Evolutionary conservation across 192 early-diverging fungal genomes (phyloP).

Genomic region (Phlyctochytrium bullatum): DNA sequence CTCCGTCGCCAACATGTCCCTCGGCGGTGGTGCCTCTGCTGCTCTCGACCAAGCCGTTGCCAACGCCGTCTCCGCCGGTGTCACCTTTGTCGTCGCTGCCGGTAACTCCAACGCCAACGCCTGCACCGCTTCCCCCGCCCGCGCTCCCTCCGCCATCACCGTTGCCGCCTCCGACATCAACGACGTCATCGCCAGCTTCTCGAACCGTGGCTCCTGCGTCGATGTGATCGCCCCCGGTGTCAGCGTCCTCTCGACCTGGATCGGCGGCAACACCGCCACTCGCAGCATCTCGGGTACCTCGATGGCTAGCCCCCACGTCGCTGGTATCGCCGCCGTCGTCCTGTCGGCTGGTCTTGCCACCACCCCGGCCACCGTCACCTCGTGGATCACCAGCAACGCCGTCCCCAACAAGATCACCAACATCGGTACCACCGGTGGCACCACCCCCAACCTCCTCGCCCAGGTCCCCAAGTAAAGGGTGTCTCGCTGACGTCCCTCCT

Average conservation of each 20-base stretch:
- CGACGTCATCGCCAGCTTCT: conserved; percentile 59
- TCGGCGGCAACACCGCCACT: conserved; percentile 52
- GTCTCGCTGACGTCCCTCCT: too few relatives aligned
- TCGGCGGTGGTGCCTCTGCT: conserved; percentile 70
- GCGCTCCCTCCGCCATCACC: conserved; percentile 64
- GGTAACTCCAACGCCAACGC: conserved; percentile 9
- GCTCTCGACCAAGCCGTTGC: background rate
- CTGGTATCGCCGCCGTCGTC: conserved; percentile 48
- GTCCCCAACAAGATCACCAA: conserved; percentile 29
- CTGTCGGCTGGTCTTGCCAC: conserved; percentile 12
- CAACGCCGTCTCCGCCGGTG: background rate
- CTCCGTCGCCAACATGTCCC: conserved; percentile 53
- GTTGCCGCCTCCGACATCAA: conserved; percentile 63
- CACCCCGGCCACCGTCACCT: conserved; percentile 9
- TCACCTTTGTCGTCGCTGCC: background rate
- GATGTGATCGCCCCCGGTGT: conserved; percentile 54
- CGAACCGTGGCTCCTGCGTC: conserved; percentile 70
- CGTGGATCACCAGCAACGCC: conserved; percentile 11
- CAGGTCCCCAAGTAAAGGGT: conserved; percentile 31
- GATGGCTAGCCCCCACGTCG: conserved; percentile 56
- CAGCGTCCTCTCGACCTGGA: conserved; percentile 43
- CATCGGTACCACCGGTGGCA: conserved; percentile 1
- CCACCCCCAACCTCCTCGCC: conserved; percentile 21
- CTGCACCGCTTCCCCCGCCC: conserved; percentile 63
- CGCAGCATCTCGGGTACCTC: conserved; percentile 75